Conservation (phyloP, 2,329 filamentous ascomycete genomes). For the Colletotrichum sp. region DNA sequence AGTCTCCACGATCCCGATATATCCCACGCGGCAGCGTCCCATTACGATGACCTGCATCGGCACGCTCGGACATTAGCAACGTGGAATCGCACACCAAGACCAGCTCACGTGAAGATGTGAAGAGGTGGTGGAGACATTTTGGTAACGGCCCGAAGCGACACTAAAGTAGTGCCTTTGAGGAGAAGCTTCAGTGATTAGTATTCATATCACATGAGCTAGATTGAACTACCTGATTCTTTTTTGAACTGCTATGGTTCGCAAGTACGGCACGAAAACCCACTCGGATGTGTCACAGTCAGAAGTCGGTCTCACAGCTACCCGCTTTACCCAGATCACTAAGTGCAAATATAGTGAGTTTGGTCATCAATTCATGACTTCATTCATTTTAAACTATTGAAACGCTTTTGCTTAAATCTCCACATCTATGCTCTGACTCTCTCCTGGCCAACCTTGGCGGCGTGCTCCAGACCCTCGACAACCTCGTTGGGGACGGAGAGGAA, state of each 20-base stretch:
- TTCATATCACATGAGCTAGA: neutral
- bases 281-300: neutral
- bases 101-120: neutral
- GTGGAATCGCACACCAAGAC: neutral
- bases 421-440: neutral
- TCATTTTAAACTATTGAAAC: neutral
- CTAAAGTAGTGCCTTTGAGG: neutral
- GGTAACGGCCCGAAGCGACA: neutral
- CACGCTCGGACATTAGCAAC: neutral
- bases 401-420: neutral
- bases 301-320: neutral
- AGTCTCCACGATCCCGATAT: neutral
- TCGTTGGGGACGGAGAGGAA: neutral
- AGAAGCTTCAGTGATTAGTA: neutral
- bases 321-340: rapidly evolving
- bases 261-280: rapidly evolving
- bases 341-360: neutral
- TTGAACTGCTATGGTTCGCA: neutral
- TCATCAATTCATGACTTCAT: constrained; percentile 2
- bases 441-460: neutral
- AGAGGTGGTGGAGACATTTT: neutral
- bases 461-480: neutral
- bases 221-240: neutral
- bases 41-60: neutral
- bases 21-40: neutral